phyloP scores from a whole-genome alignment of 1,139 yeast genomes.

The Sugiyamaella xylanicola region DNA sequence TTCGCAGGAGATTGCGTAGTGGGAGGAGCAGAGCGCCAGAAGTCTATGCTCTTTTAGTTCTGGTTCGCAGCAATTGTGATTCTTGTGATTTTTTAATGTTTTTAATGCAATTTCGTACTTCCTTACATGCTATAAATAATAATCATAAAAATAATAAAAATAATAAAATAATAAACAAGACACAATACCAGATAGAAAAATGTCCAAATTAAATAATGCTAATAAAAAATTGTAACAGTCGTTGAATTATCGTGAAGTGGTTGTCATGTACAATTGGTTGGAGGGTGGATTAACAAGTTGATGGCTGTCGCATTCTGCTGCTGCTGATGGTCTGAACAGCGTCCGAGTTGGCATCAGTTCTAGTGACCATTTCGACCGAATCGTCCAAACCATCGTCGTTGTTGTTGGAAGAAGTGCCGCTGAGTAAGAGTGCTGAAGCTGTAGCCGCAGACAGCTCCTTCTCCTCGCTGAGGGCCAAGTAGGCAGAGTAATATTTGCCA shows the following conservation, averaged over 20 bases:
- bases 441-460: slow-evolving; percentile 17
- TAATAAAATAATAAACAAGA: slow-evolving; percentile 8
- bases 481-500: slow-evolving; percentile 45
- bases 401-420: neutral
- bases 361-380: slow-evolving; percentile 10
- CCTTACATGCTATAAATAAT: slow-evolving; percentile 11
- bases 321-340: slow-evolving; percentile 13
- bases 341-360: slow-evolving; percentile 2
- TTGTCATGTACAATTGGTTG: neutral
- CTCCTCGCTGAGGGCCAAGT: slow-evolving; percentile 23
- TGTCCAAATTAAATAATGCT: neutral
- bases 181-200: neutral
- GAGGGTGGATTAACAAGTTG: slow-evolving; percentile 22
- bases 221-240: neutral
- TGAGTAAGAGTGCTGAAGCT: neutral
- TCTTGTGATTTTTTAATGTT: neutral
- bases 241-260: slow-evolving; percentile 5
- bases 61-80: no score
- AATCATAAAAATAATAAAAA: slow-evolving; percentile 8
- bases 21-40: no score
- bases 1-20: no score
- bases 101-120: slow-evolving; percentile 13
- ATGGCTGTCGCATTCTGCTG: slow-evolving; percentile 25
- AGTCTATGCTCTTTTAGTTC: no score
- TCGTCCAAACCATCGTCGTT: slow-evolving; percentile 8